Percentiles rank a stretch among this genome's conserved stretches.
These are phyloP conservation scores for Nepenthes alata DNA, from an alignment of 179 eudicot genomes.

Conservation along the genomic window DNA sequence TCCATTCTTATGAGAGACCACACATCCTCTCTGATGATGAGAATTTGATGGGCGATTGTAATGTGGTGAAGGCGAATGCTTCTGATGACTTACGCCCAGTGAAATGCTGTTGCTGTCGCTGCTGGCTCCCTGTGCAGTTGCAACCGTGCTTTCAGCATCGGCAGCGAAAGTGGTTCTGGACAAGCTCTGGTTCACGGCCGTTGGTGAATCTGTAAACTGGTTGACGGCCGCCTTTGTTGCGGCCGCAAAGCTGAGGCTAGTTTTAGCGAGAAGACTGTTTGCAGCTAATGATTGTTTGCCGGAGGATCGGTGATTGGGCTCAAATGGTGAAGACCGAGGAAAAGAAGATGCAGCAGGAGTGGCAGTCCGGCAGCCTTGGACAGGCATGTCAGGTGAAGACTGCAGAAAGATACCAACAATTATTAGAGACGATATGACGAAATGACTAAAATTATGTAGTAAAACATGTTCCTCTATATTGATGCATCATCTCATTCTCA, in stretches of 20 bases:
- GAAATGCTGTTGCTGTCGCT: conserved; percentile 21
- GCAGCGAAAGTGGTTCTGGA: conserved; percentile 19
- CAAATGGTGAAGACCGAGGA: conserved; percentile 47
- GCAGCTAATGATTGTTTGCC: conserved; percentile 30
- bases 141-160: conserved; percentile 22
- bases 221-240: conserved; percentile 20
- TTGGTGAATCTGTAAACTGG: conserved; percentile 36
- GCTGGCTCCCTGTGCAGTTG: conserved; percentile 11
- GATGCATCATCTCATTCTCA: neutral
- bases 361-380: conserved; percentile 73
- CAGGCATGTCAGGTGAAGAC: conserved; percentile 57
- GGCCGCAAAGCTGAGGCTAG: conserved; percentile 22
- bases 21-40: conserved; percentile 43
- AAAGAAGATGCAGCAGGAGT: conserved; percentile 48
- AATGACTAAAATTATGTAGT: neutral
- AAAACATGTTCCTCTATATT: too few species aligned
- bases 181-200: conserved; percentile 19
- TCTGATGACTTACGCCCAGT: conserved; percentile 30
- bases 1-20: conserved; percentile 35
- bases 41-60: conserved; percentile 20
- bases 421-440: neutral
- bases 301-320: conserved; percentile 34
- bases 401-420: conserved; percentile 14
- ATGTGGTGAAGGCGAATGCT: conserved; percentile 27
- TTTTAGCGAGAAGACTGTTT: conserved; percentile 35